phyloP scores from a whole-genome alignment of 2,329 filamentous ascomycete species.

The Piedraia hortae region DNA sequence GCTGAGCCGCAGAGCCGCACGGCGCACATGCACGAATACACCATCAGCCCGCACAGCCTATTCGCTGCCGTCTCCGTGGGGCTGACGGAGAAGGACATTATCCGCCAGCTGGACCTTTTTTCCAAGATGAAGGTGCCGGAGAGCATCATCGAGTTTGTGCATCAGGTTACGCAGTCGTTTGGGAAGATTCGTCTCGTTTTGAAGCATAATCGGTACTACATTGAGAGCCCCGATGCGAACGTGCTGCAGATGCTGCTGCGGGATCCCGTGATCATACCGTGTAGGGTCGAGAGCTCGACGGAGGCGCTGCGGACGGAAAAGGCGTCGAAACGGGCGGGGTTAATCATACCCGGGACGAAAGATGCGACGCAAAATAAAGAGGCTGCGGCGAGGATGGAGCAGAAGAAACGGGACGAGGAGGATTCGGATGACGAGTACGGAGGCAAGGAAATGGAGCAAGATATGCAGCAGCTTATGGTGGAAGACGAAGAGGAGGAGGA shows the following conservation, averaged over 20 bases:
- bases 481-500: slow-evolving; percentile 51
- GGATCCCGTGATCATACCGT: slow-evolving; percentile 54
- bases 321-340: slow-evolving; percentile 59
- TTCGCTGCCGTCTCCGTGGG: slow-evolving; percentile 91
- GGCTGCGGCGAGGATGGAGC: slow-evolving; percentile 24
- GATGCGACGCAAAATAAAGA: slow-evolving; percentile 74
- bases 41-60: slow-evolving; percentile 69
- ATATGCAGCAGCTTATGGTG: slow-evolving; percentile 43
- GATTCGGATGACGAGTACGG: slow-evolving; percentile 29
- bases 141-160: slow-evolving; percentile 52
- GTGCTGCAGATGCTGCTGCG: slow-evolving; percentile 69
- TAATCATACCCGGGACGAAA: slow-evolving; percentile 85
- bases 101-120: slow-evolving; percentile 62
- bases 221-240: slow-evolving; percentile 70
- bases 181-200: slow-evolving; percentile 89
- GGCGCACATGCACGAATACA: slow-evolving; percentile 78
- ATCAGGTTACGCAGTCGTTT: slow-evolving; percentile 66
- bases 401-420: slow-evolving; percentile 19
- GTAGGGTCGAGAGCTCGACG: slow-evolving; percentile 45
- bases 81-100: slow-evolving; percentile 68
- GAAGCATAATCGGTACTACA: slow-evolving; percentile 80
- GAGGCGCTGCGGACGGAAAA: slow-evolving; percentile 51
- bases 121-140: slow-evolving; percentile 69
- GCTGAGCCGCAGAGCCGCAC: slow-evolving; percentile 79
- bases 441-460: slow-evolving; percentile 15